Conservation (phyloP, 176 grass and related monocot species). For the Pontederia paniculata region DNA sequence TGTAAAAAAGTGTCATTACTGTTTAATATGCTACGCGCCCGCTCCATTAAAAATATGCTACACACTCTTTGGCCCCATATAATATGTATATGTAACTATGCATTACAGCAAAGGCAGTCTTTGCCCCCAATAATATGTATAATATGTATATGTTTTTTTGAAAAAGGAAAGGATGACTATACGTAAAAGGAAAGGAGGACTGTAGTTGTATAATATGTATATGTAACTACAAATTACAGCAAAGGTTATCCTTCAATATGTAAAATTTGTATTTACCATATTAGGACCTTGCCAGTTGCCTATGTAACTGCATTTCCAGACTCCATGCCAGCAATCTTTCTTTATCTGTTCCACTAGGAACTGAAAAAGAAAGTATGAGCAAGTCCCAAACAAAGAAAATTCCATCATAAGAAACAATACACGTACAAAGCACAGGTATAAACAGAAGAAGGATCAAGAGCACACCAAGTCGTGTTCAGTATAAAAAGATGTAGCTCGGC, state of each 20-base stretch:
- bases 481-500: constrained; percentile 1
- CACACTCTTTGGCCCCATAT: no score
- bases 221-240: background rate
- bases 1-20: background rate
- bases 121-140: no score
- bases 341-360: background rate
- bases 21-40: no score
- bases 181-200: no score
- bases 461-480: background rate
- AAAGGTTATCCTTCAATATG: background rate
- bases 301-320: background rate
- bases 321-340: background rate
- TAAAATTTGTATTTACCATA: background rate
- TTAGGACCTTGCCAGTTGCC: background rate
- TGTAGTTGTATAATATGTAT: background rate
- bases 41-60: no score
- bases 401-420: background rate
- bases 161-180: no score
- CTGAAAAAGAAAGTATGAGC: background rate
- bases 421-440: background rate
- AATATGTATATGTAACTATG: no score
- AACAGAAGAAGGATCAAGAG: background rate
- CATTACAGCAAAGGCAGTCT: no score
- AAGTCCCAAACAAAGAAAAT: background rate
- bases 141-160: no score